A percentile compares a stretch with the other conserved stretches of the same genome.
phyloP scores from a whole-genome alignment of 2,329 filamentous ascomycete genomes.

The Phoma sp. region DNA sequence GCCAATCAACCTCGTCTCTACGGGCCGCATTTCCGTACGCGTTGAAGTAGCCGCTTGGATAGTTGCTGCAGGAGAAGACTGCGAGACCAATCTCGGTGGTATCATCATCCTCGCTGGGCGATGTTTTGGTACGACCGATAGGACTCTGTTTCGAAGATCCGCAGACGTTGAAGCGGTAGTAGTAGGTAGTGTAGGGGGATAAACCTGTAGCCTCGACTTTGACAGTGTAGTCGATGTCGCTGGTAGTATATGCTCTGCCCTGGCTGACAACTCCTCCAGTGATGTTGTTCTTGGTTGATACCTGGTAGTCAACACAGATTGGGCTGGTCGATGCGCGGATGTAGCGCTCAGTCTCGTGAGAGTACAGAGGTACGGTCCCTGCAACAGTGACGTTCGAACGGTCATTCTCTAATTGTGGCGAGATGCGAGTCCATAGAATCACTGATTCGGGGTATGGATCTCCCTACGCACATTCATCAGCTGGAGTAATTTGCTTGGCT shows the following conservation, averaged over 20 bases:
- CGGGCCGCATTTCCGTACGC: conserved; percentile 52
- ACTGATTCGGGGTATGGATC: conserved; percentile 53
- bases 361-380: conserved; percentile 61
- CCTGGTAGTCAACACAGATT: conserved; percentile 71
- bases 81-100: conserved; percentile 67
- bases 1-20: conserved; percentile 52
- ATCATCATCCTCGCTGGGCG: conserved; percentile 63
- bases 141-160: conserved; percentile 66
- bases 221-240: conserved; percentile 77
- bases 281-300: conserved; percentile 59
- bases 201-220: conserved; percentile 72
- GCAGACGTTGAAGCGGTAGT: conserved; percentile 74
- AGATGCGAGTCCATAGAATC: conserved; percentile 44
- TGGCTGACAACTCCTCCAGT: conserved; percentile 56
- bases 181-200: conserved; percentile 69
- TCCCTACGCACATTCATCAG: conserved; percentile 19
- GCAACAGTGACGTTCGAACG: conserved; percentile 59
- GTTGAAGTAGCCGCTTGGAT: conserved; percentile 57
- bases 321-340: conserved; percentile 63
- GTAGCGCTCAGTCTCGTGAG: conserved; percentile 61
- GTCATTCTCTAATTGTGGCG: conserved; percentile 50
- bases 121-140: conserved; percentile 73
- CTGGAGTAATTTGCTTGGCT: neutral
- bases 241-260: conserved; percentile 71
- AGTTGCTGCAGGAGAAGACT: conserved; percentile 72